These are phyloP conservation scores for Mycena venus DNA, from an alignment of 768 basidiomycete species.

Conservation along the genomic window DNA sequence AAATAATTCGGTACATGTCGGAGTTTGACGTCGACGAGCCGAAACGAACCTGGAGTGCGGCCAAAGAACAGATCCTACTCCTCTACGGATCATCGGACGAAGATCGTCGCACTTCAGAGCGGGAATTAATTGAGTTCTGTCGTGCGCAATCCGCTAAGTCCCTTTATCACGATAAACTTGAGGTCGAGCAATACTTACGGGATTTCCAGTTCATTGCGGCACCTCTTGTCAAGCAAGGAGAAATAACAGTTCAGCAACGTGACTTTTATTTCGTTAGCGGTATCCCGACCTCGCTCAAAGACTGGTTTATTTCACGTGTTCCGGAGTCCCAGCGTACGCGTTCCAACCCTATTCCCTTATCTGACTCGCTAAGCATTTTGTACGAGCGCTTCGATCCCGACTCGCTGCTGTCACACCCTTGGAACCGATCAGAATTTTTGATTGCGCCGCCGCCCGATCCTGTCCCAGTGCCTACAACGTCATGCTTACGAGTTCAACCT, in stretches of 20 bases:
- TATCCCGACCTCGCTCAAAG: conserved; percentile 17
- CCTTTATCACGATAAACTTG: neutral
- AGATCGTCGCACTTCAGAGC: neutral
- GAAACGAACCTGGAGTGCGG: neutral
- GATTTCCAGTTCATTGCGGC: conserved; percentile 19
- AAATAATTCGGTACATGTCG: neutral
- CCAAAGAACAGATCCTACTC: neutral
- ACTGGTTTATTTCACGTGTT: conserved; percentile 10
- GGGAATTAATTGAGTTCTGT: conserved; percentile 19
- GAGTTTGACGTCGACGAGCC: conserved; percentile 15
- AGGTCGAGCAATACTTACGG: conserved; percentile 22
- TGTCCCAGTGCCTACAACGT: no score
- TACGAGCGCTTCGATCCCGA: conserved; percentile 22
- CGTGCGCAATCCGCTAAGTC: conserved; percentile 6
- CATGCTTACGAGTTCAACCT: no score
- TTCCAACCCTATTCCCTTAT: conserved; percentile 1
- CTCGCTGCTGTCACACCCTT: conserved; percentile 11
- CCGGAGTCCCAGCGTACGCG: conserved; percentile 10
- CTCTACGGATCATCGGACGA: neutral
- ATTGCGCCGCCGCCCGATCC: no score
- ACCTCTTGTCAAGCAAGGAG: conserved; percentile 10
- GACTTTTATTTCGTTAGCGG: conserved; percentile 29
- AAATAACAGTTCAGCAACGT: neutral
- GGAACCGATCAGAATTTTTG: no score
- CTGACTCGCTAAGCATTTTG: conserved; percentile 6